phyloP scores from a whole-genome alignment of 2,329 filamentous ascomycete genomes.

The Xylariales sp. region DNA sequence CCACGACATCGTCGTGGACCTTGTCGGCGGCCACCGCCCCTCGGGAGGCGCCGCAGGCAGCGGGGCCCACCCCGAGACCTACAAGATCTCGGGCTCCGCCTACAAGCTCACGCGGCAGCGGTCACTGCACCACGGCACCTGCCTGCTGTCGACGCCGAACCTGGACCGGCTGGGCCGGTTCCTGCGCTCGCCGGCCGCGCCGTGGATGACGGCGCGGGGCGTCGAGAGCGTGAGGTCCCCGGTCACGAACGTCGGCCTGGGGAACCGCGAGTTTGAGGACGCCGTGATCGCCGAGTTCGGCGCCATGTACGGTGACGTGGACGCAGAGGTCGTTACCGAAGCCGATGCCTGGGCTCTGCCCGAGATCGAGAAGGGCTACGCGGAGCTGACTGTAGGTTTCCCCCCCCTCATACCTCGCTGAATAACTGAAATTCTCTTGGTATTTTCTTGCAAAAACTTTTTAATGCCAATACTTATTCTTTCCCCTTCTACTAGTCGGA shows the following conservation, averaged over 20 bases:
- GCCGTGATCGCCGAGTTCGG: conserved; percentile 64
- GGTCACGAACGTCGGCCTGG: conserved; percentile 71
- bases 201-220: conserved; percentile 74
- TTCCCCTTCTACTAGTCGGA: conserved; percentile 42
- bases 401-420: not conserved
- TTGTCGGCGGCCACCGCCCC: conserved; percentile 4
- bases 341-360: conserved; percentile 39
- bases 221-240: conserved; percentile 88
- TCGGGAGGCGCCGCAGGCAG: conserved; percentile 3
- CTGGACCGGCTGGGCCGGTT: conserved; percentile 64
- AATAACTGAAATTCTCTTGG: not conserved
- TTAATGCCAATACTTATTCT: not conserved
- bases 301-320: conserved; percentile 54
- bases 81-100: conserved; percentile 89
- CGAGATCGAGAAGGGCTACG: conserved; percentile 57
- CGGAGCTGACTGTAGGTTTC: conserved; percentile 53
- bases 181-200: conserved; percentile 72
- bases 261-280: conserved; percentile 38
- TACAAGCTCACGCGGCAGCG: conserved; percentile 84
- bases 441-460: no score
- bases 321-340: conserved; percentile 41
- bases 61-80: no score
- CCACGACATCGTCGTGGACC: conserved; percentile 75
- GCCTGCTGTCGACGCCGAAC: conserved; percentile 74
- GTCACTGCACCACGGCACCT: conserved; percentile 90